A percentile compares a stretch with the other conserved stretches of the same genome.
Evolutionary conservation across 2,329 filamentous ascomycete species (phyloP).

Genomic region (Chaetothyriales sp.): DNA sequence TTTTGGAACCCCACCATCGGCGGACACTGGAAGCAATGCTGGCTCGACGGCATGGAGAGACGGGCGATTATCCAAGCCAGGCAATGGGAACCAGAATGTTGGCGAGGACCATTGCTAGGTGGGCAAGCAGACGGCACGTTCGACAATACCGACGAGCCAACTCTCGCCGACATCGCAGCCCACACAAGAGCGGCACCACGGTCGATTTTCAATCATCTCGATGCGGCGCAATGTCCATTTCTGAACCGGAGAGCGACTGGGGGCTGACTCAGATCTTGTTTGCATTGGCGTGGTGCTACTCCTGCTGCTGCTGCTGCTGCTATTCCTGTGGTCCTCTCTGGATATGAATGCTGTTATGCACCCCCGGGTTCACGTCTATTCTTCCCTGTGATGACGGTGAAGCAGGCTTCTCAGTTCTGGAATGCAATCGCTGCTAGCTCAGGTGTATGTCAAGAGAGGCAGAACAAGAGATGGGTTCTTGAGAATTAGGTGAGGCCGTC

Average conservation of each 20-base stretch:
- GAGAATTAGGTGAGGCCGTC: background rate
- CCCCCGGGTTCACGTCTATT: too few relatives aligned
- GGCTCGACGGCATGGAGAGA: conserved; percentile 8
- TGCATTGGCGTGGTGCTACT: background rate
- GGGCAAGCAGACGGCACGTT: background rate
- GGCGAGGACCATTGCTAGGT: background rate
- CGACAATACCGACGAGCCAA: background rate
- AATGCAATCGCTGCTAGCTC: too few relatives aligned
- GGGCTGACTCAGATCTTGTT: background rate
- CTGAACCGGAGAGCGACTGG: background rate
- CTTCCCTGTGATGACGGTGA: too few relatives aligned
- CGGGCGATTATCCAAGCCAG: conserved; percentile 2
- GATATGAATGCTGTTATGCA: too few relatives aligned
- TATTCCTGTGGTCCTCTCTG: background rate
- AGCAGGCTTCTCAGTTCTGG: too few relatives aligned
- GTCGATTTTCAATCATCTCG: background rate
- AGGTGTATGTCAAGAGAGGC: too few relatives aligned
- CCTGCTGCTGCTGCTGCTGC: background rate
- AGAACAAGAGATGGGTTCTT: background rate
- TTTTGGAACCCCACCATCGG: conserved; percentile 12
- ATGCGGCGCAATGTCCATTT: background rate
- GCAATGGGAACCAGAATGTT: background rate
- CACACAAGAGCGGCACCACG: background rate
- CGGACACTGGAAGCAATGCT: conserved; percentile 10
- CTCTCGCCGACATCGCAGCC: background rate